Base-by-base conservation (phyloP, 257 asterid genomes). In the Orobanche coerulescens region DNA sequence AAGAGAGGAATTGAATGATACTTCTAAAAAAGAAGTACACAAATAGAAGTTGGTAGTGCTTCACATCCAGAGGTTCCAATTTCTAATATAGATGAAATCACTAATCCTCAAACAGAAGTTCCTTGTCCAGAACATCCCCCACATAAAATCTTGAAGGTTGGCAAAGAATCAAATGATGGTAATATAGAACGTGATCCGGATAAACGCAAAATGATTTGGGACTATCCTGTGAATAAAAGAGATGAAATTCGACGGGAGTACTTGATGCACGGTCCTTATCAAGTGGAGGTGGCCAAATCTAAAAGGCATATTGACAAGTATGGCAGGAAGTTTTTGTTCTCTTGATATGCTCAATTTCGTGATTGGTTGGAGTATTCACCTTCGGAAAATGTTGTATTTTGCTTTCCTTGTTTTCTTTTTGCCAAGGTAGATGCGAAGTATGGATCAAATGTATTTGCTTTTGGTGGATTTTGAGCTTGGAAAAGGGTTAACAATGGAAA, bases 351-450 rank as follows among this genome's bases (percentile, higher is more conserved):
- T 13, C 12, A 5, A 18, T 65, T 65, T 40, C 55, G 7, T 4
- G 70, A 52, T 53, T 65, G 71, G 57, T 18, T 53, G 13, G 71
- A 65, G 8, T 54, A 39, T 16, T 65, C n/a, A n/a, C 64, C 63
- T 36, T 39, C n/a, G 0, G 11, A 54, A 40, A 43, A 42, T 54
- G 48, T 14, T n/a, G 43, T 55, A 54, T 54, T 36, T 40, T 42
- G n/a, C 10, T 20, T 56, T 54, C 33, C 56, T 11, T 46, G 57
- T 62, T 62, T 46, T 30, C 16, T 11, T 30, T 46, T 46, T 18
- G 6, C 25, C 28, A n/a, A n/a, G n/a, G n/a, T n/a, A n/a, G n/a
- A n/a, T n/a, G n/a, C n/a, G n/a, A n/a, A n/a, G n/a, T n/a, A 30
- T 6, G 14, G 61, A 10, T 0, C 31, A 3, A 62, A 59, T 39